Evolutionary conservation across 2,329 filamentous ascomycete genomes (phyloP).

Genomic region (Phaeosphaeriaceae sp.): DNA sequence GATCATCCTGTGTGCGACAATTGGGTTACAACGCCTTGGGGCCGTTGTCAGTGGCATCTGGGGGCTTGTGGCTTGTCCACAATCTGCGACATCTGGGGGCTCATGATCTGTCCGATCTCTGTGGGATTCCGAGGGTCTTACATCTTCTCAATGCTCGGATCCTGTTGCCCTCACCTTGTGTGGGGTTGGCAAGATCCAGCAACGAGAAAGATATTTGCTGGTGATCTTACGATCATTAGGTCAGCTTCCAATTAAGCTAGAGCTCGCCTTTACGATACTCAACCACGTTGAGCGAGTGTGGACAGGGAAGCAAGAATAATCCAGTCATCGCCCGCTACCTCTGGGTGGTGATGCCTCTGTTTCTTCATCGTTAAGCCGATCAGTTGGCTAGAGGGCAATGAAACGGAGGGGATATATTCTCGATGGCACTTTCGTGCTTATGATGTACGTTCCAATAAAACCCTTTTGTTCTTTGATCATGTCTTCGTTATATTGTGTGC

Average conservation of each 20-base stretch:
- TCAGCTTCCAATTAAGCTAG: slow-evolving; percentile 53
- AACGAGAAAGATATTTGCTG: slow-evolving; percentile 1
- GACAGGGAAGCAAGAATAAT: slow-evolving; percentile 52
- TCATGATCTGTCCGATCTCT: slow-evolving; percentile 9
- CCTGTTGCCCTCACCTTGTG: slow-evolving; percentile 9
- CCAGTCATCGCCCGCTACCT: slow-evolving; percentile 33
- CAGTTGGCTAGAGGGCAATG: slow-evolving; percentile 34
- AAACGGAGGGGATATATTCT: slow-evolving; percentile 35
- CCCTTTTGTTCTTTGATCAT: no score
- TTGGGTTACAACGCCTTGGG: slow-evolving; percentile 11
- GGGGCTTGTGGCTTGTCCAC: slow-evolving; percentile 9
- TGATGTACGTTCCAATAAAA: no score
- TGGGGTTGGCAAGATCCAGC: neutral
- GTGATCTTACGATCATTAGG: slow-evolving; percentile 9
- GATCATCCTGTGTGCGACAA: slow-evolving; percentile 22
- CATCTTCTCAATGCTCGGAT: slow-evolving; percentile 8
- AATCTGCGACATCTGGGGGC: slow-evolving; percentile 6
- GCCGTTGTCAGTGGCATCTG: slow-evolving; percentile 9
- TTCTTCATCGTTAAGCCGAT: slow-evolving; percentile 29
- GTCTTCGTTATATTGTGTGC: neutral
- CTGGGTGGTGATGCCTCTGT: slow-evolving; percentile 40
- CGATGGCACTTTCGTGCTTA: neutral
- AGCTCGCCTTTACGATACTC: slow-evolving; percentile 48
- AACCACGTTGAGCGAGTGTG: slow-evolving; percentile 50
- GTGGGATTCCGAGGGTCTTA: slow-evolving; percentile 18